A percentile compares a stretch with the other conserved stretches of the same genome.
Conservation (phyloP, 2,329 filamentous ascomycete genomes). For the Xylaria sp. region DNA sequence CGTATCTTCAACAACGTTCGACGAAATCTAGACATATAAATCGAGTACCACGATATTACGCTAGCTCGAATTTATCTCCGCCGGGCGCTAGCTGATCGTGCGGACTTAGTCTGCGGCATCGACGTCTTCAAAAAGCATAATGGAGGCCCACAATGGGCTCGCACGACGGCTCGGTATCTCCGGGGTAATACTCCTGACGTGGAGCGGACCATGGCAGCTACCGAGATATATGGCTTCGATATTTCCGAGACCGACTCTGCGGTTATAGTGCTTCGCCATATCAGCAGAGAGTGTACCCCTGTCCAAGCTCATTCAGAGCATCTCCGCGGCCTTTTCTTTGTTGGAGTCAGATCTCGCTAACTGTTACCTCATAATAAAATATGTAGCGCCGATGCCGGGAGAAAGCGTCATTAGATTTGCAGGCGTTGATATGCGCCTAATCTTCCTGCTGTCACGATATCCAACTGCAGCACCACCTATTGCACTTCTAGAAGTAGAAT, state of each 20-base stretch:
- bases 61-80: not conserved
- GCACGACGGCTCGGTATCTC: slow-evolving; percentile 20
- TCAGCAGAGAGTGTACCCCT: slow-evolving; percentile 33
- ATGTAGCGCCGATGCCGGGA: slow-evolving; percentile 1
- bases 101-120: slow-evolving; percentile 37
- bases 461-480: too few species aligned
- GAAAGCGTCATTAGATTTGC: not conserved
- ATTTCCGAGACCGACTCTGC: slow-evolving; percentile 36
- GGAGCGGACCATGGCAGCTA: not conserved
- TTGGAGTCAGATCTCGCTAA: not conserved
- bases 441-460: not conserved
- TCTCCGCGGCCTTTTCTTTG: slow-evolving; percentile 6
- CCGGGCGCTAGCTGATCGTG: not conserved
- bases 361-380: not conserved
- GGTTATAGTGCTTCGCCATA: slow-evolving; percentile 41
- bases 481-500: too few species aligned
- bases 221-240: not conserved
- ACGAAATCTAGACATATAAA: not conserved
- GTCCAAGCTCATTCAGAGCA: slow-evolving; percentile 26
- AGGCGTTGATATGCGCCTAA: not conserved
- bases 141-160: slow-evolving; percentile 37
- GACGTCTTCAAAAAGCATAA: too few species aligned
- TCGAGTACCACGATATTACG: not conserved
- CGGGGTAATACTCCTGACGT: not conserved
- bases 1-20: not conserved